Conservation (phyloP, 306 rosid species). For the Erythrophleum fordii region DNA sequence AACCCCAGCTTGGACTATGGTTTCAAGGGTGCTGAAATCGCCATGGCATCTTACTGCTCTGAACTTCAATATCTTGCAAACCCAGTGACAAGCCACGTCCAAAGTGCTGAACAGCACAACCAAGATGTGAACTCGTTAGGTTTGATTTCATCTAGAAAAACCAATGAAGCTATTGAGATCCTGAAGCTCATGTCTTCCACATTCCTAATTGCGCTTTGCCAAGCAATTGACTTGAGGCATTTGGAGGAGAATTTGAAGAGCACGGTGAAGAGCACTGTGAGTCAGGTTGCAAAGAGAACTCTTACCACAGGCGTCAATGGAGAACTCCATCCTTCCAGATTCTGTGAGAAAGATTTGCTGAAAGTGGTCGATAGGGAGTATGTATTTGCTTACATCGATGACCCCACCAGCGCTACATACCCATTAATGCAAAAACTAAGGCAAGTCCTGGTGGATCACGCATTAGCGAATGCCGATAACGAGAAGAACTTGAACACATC, state of each 20-base stretch:
- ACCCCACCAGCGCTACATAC: constrained; percentile 75
- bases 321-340: constrained; percentile 82
- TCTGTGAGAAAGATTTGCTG: constrained; percentile 84
- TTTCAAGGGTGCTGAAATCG: constrained; percentile 88
- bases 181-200: constrained; percentile 88
- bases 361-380: constrained; percentile 78
- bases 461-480: constrained; percentile 56
- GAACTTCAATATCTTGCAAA: constrained; percentile 85
- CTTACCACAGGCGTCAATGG: constrained; percentile 73
- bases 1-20: constrained; percentile 95
- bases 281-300: constrained; percentile 78
- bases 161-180: constrained; percentile 76
- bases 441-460: constrained; percentile 77
- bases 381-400: constrained; percentile 71
- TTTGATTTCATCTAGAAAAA: constrained; percentile 79
- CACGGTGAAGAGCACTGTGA: constrained; percentile 66
- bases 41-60: constrained; percentile 94
- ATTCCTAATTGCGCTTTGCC: constrained; percentile 77
- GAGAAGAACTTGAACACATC: constrained; percentile 74
- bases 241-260: constrained; percentile 85
- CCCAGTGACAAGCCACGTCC: constrained; percentile 89
- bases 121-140: constrained; percentile 95
- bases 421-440: constrained; percentile 89
- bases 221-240: constrained; percentile 89
- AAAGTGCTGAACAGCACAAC: constrained; percentile 93